A percentile compares a stretch with the other conserved stretches of the same genome.
phyloP scores from a whole-genome alignment of 176 grass and related monocot species.

The barley (Hordeum vulgare) region DNA sequence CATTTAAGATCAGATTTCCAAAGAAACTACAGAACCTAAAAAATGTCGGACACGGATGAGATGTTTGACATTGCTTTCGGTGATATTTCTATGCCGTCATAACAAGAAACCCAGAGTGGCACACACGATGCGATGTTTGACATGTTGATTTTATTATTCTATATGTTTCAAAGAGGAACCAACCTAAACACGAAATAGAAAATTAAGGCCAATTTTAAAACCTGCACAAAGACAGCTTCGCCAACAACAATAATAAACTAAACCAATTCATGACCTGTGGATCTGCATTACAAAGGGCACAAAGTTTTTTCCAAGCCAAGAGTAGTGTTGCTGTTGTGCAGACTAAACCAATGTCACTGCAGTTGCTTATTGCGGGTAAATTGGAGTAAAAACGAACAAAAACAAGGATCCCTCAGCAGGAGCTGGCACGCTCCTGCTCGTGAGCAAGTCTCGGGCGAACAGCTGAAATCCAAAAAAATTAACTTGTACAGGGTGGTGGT shows the following conservation, averaged over 20 bases:
- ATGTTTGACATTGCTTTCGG: neutral
- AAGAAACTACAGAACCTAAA: no score
- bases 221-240: neutral
- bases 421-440: slow-evolving; percentile 40
- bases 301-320: neutral
- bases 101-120: neutral
- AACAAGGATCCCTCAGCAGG: slow-evolving; percentile 43
- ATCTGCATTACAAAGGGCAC: slow-evolving; percentile 26
- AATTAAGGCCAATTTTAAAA: neutral
- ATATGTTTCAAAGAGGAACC: neutral
- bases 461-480: slow-evolving; percentile 51
- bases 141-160: neutral
- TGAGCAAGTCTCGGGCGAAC: slow-evolving; percentile 40
- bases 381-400: slow-evolving; percentile 1
- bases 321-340: neutral
- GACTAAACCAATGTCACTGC: slow-evolving; percentile 32
- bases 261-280: slow-evolving; percentile 19
- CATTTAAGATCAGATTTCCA: no score
- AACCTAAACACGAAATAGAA: neutral
- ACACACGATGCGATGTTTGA: neutral
- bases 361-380: slow-evolving; percentile 36
- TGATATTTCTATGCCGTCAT: neutral
- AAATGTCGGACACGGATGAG: neutral
- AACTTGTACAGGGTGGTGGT: slow-evolving; percentile 40
- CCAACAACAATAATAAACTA: slow-evolving; percentile 17